Base-by-base conservation (phyloP, 768 basidiomycete species). In the Suillus spraguei region DNA sequence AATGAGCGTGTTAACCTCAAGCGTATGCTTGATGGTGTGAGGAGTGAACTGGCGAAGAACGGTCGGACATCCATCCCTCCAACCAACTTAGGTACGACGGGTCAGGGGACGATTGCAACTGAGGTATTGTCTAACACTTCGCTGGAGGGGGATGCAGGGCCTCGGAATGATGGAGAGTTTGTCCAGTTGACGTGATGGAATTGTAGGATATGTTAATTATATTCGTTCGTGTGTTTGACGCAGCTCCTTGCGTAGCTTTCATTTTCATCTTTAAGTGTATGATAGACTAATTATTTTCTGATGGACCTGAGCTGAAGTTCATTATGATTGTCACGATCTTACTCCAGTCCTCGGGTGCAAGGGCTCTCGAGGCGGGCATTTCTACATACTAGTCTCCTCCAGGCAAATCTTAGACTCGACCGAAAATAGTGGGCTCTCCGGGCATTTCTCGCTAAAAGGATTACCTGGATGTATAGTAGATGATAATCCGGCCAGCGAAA, bases 1-100 rank as follows among this genome's bases (percentile, higher is more conserved):
- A 88, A 83, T 69, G 97, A 99, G 72, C 84, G 94, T 60, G 74
- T 89, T 59, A 84, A 83, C 47, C 70, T 94, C 60, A 89, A 87
- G 76, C 87, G 84, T 72, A 83, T 87, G 81, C 74, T 94, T 56
- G 92, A 94, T 47, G 80, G 78, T 7, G 87, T 93, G 8, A 79
- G 84, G 58, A 74, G 76, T 2, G 91, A 94, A 80, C 77, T 92
- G 64, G 80, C 84, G 46, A 85, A 83, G 76, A 85, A 83, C 65
- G 84, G 82, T 44, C 71, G 69, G 9, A 77, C 74, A 16, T 76
- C 76, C 33, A 68, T 71, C 60, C 76, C 77, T 24, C 75, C 77
- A 47, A 72, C 74, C 10, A 78, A 75, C 54, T 65, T 90, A 63
- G 85, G 85, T 10, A 84, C 84, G 22, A 87, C 81, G 0, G 83